A percentile compares a stretch with the other conserved stretches of the same genome.
Evolutionary conservation across 139 green algal species (phyloP).

Genomic region (Desmodesmus armatus): DNA sequence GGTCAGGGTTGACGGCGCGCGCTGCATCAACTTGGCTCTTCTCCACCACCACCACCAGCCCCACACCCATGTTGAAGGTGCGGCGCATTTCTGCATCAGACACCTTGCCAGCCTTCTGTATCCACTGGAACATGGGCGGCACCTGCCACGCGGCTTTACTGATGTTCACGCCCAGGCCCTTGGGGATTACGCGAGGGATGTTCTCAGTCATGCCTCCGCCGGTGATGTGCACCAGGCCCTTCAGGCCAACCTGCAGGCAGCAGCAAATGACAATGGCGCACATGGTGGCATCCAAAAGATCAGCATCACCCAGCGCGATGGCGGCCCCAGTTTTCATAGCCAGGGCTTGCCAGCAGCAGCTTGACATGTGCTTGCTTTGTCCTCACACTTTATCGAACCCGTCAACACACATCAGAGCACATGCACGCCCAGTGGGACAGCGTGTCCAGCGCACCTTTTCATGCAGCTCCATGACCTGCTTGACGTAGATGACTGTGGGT

Average conservation of each 20-base stretch:
- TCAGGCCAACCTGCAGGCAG: conserved; percentile 54
- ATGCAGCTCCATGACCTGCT: conserved; percentile 55
- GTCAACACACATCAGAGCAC: too few species aligned
- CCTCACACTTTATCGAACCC: too few species aligned
- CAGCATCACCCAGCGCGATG: too few species aligned
- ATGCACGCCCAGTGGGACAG: too few species aligned
- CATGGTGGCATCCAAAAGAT: too few species aligned
- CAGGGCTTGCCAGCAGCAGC: too few species aligned
- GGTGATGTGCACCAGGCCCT: conserved; percentile 96
- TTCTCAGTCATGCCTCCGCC: conserved; percentile 98
- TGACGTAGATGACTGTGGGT: conserved; percentile 77
- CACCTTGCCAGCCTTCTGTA: conserved; percentile 75
- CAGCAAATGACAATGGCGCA: background rate
- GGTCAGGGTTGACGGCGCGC: conserved; percentile 51
- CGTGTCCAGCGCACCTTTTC: too few species aligned
- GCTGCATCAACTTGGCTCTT: conserved; percentile 59
- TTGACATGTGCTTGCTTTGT: too few species aligned
- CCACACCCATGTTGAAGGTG: conserved; percentile 99
- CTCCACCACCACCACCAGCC: conserved; percentile 90
- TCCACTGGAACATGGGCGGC: conserved; percentile 70
- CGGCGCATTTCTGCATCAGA: conserved; percentile 92
- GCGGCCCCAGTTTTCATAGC: too few species aligned
- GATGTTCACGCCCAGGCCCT: conserved; percentile 80
- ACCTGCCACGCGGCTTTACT: conserved; percentile 76
- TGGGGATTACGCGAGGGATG: conserved; percentile 94